These are phyloP conservation scores for Piedraia hortae DNA, from an alignment of 2,329 filamentous ascomycete genomes.

Conservation along the genomic window DNA sequence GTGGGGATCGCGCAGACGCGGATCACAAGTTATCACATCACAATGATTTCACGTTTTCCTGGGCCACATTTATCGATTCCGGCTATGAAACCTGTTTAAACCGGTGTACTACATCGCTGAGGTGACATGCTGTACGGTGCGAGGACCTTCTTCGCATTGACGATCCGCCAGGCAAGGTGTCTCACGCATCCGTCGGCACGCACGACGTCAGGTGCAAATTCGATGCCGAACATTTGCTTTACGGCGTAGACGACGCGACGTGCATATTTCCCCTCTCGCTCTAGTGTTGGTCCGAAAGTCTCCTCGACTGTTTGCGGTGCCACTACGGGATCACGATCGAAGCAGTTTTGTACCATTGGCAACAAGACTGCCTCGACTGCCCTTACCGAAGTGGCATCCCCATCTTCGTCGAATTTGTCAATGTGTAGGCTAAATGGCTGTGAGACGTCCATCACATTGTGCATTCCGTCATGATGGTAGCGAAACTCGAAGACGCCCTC, in stretches of 20 bases:
- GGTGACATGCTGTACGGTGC: conserved; percentile 18
- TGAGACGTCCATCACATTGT: conserved; percentile 84
- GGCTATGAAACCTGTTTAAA: no score
- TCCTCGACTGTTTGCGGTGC: conserved; percentile 58
- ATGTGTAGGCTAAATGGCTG: conserved; percentile 80
- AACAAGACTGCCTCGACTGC: conserved; percentile 54
- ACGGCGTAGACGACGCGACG: conserved; percentile 81
- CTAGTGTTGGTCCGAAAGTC: conserved; percentile 58
- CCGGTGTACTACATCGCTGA: no score
- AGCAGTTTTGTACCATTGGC: conserved; percentile 68
- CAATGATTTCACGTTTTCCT: no score
- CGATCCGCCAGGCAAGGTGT: conserved; percentile 82
- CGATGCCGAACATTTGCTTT: conserved; percentile 85
- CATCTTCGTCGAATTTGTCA: conserved; percentile 36
- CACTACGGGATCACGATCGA: conserved; percentile 75
- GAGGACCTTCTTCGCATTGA: conserved; percentile 81
- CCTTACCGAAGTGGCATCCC: conserved; percentile 26
- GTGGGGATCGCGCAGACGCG: no score
- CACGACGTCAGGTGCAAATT: conserved; percentile 80
- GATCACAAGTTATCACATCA: no score
- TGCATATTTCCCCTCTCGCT: conserved; percentile 68
- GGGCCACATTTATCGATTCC: no score
- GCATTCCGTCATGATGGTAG: conserved; percentile 79
- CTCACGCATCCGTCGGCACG: conserved; percentile 70
- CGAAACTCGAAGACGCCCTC: conserved; percentile 90